Percentiles rank a stretch among this genome's conserved stretches.
phyloP scores from a whole-genome alignment of 768 basidiomycete species.

The Russula sp. region DNA sequence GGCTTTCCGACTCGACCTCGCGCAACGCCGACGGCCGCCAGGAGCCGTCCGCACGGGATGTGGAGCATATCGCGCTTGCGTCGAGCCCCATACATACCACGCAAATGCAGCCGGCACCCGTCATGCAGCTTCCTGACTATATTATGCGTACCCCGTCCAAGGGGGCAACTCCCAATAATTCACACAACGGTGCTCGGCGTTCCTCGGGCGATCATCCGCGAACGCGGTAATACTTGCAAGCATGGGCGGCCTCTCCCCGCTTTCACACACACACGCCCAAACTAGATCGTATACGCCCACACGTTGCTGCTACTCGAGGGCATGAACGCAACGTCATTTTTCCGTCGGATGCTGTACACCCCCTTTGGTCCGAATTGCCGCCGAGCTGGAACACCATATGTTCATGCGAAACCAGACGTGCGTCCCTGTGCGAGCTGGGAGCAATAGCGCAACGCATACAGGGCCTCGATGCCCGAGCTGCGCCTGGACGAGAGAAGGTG shows the following conservation, averaged over 20 bases:
- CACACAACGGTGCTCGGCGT: slow-evolving; percentile 1
- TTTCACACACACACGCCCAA: neutral
- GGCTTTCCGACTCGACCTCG: slow-evolving; percentile 1
- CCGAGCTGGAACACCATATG: neutral
- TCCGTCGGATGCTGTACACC: neutral
- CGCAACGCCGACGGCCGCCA: neutral
- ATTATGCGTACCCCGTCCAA: slow-evolving; percentile 14
- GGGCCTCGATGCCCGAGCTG: neutral
- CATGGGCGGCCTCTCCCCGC: neutral
- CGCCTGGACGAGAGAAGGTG: slow-evolving; percentile 9
- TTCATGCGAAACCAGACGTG: neutral
- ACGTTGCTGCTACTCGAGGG: neutral
- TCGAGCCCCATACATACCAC: slow-evolving; percentile 22
- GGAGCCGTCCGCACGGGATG: neutral
- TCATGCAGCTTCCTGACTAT: slow-evolving; percentile 20
- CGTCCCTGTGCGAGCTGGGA: neutral
- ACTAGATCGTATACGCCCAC: neutral
- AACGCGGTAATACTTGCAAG: slow-evolving; percentile 4
- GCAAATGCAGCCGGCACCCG: slow-evolving; percentile 22
- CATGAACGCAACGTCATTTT: neutral
- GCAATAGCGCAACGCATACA: neutral
- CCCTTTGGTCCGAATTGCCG: neutral
- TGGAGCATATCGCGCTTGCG: slow-evolving; percentile 20
- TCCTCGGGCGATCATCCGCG: slow-evolving; percentile 9
- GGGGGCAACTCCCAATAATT: neutral